Evolutionary conservation across 306 rosid species (phyloP), one percentile per base, ranked within the genome.

Genomic region (Psophocarpus tetragonolobus): DNA sequence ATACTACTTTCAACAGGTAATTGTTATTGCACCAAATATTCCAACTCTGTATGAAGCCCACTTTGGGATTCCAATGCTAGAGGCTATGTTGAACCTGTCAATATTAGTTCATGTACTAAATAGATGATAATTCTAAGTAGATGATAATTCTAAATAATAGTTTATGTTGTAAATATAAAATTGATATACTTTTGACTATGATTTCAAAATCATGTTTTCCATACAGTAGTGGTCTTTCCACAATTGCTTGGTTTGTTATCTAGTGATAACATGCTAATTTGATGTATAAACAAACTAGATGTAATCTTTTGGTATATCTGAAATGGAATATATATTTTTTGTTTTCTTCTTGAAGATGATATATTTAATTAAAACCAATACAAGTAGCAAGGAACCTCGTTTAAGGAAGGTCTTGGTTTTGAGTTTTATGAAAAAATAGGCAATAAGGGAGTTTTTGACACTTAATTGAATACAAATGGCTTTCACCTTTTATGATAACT

Each of bases 21-120:
- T 97, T 10, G 86, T 92, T 50, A 90, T 95, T 81, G 97, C 97
- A 47, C 99, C 99, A 18, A 95, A 95, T 64, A 38, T 92, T 63
- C 99, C 99, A 20, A 96, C 97, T 23, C 83, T 91, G 14, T 95
- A 89, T 85, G 99, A 95, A 88, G 80, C 84, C 74, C 84, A 81
- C 47, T 81, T 81, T 67, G 84, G 71, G 54, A 47, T 81, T 56
- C 84, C 84, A 47, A 81, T 81, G 84, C 64, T 80, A 33, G 84
- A 80, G 33, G 84, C 84, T 15, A 80, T 81, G 26, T 32, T 81
- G 23, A 81, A 81, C 38, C 84, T 35, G 84, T 81, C 1, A 81
- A 81, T 2, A 81, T 81, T 26, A 74, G 84, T n/a, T n/a, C n/a
- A n/a, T n/a, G n/a, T n/a, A 65, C 65, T 81, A 21, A 81, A 81